Base-by-base conservation (phyloP, 805 yeast species). In the Blastobotrys peoriensis region DNA sequence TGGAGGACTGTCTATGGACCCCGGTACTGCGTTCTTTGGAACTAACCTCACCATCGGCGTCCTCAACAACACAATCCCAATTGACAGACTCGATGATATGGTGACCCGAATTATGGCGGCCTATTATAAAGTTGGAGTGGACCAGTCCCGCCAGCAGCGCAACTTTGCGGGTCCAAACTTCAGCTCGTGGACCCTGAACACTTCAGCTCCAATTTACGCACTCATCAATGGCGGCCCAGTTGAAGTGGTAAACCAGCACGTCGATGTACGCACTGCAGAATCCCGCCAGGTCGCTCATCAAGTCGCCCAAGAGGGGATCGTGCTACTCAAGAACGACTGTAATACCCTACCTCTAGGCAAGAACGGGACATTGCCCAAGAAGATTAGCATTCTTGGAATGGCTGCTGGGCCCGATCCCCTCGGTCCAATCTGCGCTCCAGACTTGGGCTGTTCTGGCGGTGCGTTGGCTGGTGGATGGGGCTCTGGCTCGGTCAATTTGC, bases 391-490 rank as follows among this genome's bases (percentile, higher is more conserved):
- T 15, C 75, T 78, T 1, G 83, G 83, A 0, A 50, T 66, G 3
- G 80, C 76, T 2, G 81, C 82, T 2, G 73, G 72, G 2, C 61
- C 70, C 2, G 74, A 70, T 48, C 68, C 76, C 18, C 33, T 66
- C 36, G 84, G 83, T 0, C 69, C 74, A 50, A 75, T 72, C 51
- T 72, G 78, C 45, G 54, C 48, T 27, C 70, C 67, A 46, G 82
- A 78, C 55, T 76, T 73, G 55, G 68, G 67, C 38, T 70, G 77
- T 48, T 66, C 66, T 8, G 69, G 73, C 45, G 86, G 85, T 2
- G 71, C 76, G 1, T 55, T 79, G 35, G 73, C 76, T 27, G 67
- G 74, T 23, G 84, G 84, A 10, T 76, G 84, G 80, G 86, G 85
- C 0, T 78, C 84, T 3, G 78, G 82, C 0, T 67, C 79, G 8